Evolutionary conservation across 2,329 filamentous ascomycete genomes (phyloP).

Genomic region (Fusarium sarcochroum): DNA sequence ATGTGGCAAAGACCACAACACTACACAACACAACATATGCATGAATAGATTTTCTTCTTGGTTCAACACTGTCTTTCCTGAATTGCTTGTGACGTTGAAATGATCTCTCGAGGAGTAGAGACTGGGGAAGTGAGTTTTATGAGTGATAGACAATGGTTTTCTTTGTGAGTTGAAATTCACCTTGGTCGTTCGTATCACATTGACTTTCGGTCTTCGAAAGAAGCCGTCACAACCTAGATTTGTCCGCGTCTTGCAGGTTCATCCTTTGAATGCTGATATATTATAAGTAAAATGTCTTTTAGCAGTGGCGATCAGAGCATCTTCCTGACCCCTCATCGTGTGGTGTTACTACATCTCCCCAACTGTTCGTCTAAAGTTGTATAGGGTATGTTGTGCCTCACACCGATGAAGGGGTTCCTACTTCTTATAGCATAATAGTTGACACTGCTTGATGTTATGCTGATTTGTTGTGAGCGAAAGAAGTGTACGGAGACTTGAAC

Average conservation of each 20-base stretch:
- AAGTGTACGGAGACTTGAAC: neutral
- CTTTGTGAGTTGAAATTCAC: too few relatives aligned
- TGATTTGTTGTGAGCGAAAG: neutral
- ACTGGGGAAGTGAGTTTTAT: too few relatives aligned
- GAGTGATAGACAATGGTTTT: too few relatives aligned
- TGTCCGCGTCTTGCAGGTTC: too few relatives aligned
- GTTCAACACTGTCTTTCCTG: neutral
- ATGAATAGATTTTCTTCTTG: slow-evolving; percentile 13
- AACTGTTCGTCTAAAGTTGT: neutral
- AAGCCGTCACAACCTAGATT: too few relatives aligned
- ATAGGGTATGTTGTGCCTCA: neutral
- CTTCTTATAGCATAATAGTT: neutral
- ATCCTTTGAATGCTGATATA: too few relatives aligned
- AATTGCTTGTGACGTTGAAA: neutral
- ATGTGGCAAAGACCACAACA: slow-evolving; percentile 11
- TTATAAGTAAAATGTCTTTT: too few relatives aligned
- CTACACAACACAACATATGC: neutral
- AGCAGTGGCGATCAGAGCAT: too few relatives aligned
- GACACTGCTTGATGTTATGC: neutral
- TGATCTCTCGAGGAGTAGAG: neutral
- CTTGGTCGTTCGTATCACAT: too few relatives aligned
- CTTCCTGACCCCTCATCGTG: too few relatives aligned
- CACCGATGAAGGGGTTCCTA: too few relatives aligned
- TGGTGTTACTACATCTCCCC: neutral
- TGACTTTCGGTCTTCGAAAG: too few relatives aligned